Conservation (phyloP, 2,329 filamentous ascomycete species). For the Colletotrichum eremochloae region DNA sequence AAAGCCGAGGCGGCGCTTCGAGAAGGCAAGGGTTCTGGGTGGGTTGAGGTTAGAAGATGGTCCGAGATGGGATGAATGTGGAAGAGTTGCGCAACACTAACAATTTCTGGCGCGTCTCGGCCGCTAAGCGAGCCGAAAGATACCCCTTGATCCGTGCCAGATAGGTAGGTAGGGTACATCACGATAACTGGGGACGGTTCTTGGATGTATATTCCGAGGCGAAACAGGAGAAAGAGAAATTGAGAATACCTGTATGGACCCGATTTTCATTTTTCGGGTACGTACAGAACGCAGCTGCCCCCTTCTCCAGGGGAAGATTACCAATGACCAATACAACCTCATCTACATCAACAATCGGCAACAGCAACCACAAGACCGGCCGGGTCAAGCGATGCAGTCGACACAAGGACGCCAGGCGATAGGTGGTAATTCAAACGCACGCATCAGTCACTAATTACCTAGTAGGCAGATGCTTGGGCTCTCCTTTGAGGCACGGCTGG, state of each 20-base stretch:
- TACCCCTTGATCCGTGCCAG: constrained; percentile 31
- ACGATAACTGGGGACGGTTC: background rate
- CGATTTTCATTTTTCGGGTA: background rate
- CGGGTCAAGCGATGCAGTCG: background rate
- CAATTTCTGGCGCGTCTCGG: constrained; percentile 40
- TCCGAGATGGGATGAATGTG: constrained; percentile 38
- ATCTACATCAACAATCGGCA: background rate
- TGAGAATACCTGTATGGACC: background rate
- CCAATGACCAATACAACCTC: constrained; percentile 1
- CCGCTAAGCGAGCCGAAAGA: constrained; percentile 40
- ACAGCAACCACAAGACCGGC: background rate
- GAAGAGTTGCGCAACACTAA: constrained; percentile 41
- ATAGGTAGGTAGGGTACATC: constrained; percentile 10
- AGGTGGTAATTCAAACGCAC: constrained; percentile 21
- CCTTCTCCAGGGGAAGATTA: constrained; percentile 17
- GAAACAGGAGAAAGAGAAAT: background rate
- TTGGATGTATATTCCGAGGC: background rate
- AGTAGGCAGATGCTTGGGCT: constrained; percentile 28
- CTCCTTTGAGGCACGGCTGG: constrained; percentile 33
- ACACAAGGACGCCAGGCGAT: constrained; percentile 1
- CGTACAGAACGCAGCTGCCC: background rate
- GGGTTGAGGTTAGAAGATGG: constrained; percentile 33
- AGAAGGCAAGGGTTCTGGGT: constrained; percentile 25
- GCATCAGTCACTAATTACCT: constrained; percentile 10
- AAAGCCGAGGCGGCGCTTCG: constrained; percentile 31